phyloP scores from a whole-genome alignment of 345 rosid genomes.

The Pelargonium nanum region DNA sequence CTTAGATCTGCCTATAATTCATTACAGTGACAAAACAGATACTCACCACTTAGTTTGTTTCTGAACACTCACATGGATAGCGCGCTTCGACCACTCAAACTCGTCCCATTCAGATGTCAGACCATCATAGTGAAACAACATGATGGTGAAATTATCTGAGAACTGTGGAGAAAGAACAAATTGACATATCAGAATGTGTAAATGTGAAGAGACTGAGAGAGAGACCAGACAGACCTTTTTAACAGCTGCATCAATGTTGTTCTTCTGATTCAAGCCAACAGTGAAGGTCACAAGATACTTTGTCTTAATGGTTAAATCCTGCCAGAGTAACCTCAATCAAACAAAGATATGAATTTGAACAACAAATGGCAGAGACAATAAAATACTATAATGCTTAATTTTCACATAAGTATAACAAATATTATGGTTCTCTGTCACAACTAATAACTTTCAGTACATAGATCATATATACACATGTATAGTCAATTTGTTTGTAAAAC shows the following conservation, averaged over 20 bases:
- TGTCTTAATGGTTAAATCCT: conserved; percentile 56
- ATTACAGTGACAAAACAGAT: conserved; percentile 2
- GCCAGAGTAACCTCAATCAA: conserved; percentile 33
- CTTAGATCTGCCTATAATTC: no score
- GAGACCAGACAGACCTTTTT: conserved; percentile 50
- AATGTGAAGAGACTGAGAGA: neutral
- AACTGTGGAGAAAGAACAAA: conserved; percentile 41
- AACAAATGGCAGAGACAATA: conserved; percentile 3
- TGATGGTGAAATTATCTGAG: conserved; percentile 76
- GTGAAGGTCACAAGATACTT: conserved; percentile 86
- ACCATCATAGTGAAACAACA: conserved; percentile 91
- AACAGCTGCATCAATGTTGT: conserved; percentile 69
- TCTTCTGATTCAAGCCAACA: conserved; percentile 70
- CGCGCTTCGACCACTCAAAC: conserved; percentile 89
- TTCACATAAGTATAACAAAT: neutral
- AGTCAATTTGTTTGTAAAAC: neutral
- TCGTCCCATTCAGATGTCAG: conserved; percentile 78
- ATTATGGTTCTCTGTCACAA: neutral
- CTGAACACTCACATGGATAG: conserved; percentile 70
- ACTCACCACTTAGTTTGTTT: conserved; percentile 93
- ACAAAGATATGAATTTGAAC: conserved; percentile 7
- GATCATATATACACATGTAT: neutral
- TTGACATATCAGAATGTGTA: neutral
- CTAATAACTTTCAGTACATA: neutral
- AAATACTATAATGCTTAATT: no score